A percentile compares a stretch with the other conserved stretches of the same genome.
These are phyloP conservation scores for Exophiala spinifera DNA, from an alignment of 2,329 filamentous ascomycete species.

Conservation along the genomic window DNA sequence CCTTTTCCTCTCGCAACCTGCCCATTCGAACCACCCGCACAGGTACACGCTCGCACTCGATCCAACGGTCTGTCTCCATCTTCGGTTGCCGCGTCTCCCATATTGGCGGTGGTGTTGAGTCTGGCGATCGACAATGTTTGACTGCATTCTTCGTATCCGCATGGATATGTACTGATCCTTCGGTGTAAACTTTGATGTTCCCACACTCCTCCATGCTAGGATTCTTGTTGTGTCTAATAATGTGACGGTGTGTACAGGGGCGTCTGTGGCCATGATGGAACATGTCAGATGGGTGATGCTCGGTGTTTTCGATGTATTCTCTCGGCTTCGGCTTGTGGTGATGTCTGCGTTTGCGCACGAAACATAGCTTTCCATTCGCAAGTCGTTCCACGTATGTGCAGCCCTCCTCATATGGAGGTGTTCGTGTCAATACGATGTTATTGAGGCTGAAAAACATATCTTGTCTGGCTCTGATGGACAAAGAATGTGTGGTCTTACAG, in stretches of 20 bases:
- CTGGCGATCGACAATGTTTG: neutral
- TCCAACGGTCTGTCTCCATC: neutral
- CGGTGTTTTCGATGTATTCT: neutral
- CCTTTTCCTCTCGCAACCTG: neutral
- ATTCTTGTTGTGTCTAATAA: neutral
- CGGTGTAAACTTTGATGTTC: neutral
- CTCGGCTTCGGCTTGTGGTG: neutral
- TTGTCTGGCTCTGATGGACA: too few species aligned
- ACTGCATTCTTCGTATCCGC: neutral
- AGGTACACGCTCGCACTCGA: neutral
- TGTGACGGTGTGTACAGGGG: neutral
- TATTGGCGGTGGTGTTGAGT: neutral
- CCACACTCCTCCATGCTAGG: neutral
- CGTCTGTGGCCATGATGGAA: neutral
- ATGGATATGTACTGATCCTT: neutral
- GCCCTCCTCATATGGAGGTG: neutral
- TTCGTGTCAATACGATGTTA: neutral
- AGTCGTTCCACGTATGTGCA: conserved; percentile 1
- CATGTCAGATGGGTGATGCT: neutral
- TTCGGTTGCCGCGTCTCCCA: neutral
- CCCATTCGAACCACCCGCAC: neutral
- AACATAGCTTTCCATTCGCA: neutral
- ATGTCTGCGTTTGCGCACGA: conserved; percentile 1
- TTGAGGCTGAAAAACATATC: neutral
- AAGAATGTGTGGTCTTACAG: too few species aligned